Percentiles rank a stretch among this genome's conserved stretches.
Evolutionary conservation across 805 yeast species (phyloP).

Genomic region (Blastobotrys robertii): DNA sequence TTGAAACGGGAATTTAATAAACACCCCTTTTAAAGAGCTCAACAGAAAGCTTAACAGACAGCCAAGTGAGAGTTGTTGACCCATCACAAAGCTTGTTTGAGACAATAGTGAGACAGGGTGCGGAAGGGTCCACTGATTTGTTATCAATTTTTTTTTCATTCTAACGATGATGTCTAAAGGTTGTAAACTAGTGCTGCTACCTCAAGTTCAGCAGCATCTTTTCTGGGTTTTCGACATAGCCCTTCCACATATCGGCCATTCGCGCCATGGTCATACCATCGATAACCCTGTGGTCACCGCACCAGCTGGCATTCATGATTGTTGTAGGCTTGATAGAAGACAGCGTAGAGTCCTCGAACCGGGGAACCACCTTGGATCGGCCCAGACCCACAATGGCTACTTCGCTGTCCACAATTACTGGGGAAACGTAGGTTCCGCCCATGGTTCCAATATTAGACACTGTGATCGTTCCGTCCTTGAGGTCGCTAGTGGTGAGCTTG

Average conservation of each 20-base stretch:
- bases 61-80: too few relatives aligned
- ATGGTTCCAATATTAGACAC: conserved; percentile 27
- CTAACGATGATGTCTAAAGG: too few relatives aligned
- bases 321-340: conserved; percentile 18
- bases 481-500: conserved; percentile 21
- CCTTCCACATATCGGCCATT: conserved; percentile 22
- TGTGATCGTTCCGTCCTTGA: conserved; percentile 26
- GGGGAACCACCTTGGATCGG: conserved; percentile 20
- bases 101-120: too few relatives aligned
- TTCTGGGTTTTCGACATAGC: conserved; percentile 18
- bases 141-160: too few relatives aligned
- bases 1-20: too few relatives aligned
- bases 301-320: conserved; percentile 25
- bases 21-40: too few relatives aligned
- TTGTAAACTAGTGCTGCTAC: background rate
- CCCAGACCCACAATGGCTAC: conserved; percentile 29
- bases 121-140: too few relatives aligned
- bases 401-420: conserved; percentile 26
- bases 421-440: conserved; percentile 29
- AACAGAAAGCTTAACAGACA: too few relatives aligned
- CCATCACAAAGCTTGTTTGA: too few relatives aligned
- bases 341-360: conserved; percentile 15
- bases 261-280: conserved; percentile 29
- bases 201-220: conserved; percentile 12
- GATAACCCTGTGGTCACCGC: conserved; percentile 27